These are phyloP conservation scores for Cladosporium sp. DNA, from an alignment of 2,329 filamentous ascomycete species.

Conservation along the genomic window DNA sequence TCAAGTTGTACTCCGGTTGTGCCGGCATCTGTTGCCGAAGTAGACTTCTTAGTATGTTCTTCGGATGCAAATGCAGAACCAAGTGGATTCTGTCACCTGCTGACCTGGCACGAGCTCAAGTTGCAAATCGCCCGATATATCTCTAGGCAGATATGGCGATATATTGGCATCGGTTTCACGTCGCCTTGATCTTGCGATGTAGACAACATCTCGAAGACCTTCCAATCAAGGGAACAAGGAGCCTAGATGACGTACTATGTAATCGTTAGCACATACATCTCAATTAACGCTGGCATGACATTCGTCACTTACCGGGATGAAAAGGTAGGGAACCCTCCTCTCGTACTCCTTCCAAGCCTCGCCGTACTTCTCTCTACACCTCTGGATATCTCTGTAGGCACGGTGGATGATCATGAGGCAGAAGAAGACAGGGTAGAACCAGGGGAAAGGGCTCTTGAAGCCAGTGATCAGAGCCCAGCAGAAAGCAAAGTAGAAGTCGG, in stretches of 20 bases:
- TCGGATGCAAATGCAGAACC: too few species aligned
- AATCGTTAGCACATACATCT: neutral
- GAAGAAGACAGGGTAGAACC: constrained; percentile 87
- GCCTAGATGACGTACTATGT: neutral
- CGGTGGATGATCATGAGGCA: constrained; percentile 74
- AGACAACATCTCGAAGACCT: too few species aligned
- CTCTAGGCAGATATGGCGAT: too few species aligned
- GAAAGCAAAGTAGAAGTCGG: constrained; percentile 72
- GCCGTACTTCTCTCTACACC: constrained; percentile 74
- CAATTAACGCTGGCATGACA: neutral
- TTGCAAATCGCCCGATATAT: too few species aligned
- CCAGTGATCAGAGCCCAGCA: constrained; percentile 79
- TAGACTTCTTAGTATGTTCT: too few species aligned
- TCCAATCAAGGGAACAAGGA: neutral
- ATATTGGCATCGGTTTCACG: too few species aligned
- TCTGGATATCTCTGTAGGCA: constrained; percentile 68
- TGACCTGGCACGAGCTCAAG: too few species aligned
- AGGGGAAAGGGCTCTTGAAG: constrained; percentile 76
- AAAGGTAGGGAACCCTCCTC: constrained; percentile 73
- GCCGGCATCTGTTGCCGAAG: too few species aligned
- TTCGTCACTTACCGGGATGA: constrained; percentile 58
- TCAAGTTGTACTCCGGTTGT: too few species aligned
- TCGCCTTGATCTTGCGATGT: too few species aligned
- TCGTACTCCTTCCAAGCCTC: constrained; percentile 80
- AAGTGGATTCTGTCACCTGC: too few species aligned